A percentile compares a stretch with the other conserved stretches of the same genome.
Evolutionary conservation across 2,329 filamentous ascomycete genomes (phyloP).

Genomic region (Pseudogymnoascus sp.): DNA sequence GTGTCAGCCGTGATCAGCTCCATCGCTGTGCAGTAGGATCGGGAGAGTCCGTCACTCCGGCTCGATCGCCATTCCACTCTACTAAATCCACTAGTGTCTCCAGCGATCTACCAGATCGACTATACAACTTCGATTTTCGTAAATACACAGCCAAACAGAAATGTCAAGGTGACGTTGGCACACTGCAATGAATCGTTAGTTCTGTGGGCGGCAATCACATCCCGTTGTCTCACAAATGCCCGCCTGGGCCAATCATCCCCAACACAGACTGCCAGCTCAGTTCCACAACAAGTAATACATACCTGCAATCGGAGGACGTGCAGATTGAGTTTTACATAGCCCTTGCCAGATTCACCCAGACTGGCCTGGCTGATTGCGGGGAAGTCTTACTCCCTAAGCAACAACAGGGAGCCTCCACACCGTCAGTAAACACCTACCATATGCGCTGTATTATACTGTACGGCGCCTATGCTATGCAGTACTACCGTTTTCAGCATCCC

Average conservation of each 20-base stretch:
- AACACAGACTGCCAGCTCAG: background rate
- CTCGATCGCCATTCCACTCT: background rate
- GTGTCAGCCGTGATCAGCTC: background rate
- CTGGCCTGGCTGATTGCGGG: background rate
- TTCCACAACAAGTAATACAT: background rate
- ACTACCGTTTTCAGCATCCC: background rate
- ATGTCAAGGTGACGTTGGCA: background rate
- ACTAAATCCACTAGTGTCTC: background rate
- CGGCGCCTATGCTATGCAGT: background rate
- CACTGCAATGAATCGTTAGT: constrained; percentile 1
- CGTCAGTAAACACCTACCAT: background rate
- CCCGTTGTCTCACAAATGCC: background rate
- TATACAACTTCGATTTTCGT: background rate
- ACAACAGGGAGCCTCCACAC: background rate
- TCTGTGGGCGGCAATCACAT: constrained; percentile 2
- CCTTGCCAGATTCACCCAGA: background rate
- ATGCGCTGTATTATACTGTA: background rate
- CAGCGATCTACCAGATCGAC: background rate
- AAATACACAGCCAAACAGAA: background rate
- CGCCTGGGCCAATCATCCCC: background rate
- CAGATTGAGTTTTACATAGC: background rate
- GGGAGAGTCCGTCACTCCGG: background rate
- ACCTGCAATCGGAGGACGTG: background rate
- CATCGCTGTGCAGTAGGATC: background rate
- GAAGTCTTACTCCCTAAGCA: background rate